Conservation (phyloP, 148 eudicot genomes). For the Polygonum aviculare region DNA sequence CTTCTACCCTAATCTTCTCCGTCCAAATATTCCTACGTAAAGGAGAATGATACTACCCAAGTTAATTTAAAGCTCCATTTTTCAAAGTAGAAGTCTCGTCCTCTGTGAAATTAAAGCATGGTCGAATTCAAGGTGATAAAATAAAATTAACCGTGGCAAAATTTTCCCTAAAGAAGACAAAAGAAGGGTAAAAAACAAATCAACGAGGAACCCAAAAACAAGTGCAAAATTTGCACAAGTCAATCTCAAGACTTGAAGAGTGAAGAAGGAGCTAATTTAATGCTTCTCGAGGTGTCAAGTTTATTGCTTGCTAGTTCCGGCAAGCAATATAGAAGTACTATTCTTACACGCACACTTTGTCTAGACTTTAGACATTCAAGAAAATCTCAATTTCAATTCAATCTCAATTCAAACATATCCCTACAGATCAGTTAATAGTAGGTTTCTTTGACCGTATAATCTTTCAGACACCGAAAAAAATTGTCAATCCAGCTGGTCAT, state of each 20-base stretch:
- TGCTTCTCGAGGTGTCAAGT: slow-evolving; percentile 27
- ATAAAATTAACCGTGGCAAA: too few species aligned
- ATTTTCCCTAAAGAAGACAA: not conserved
- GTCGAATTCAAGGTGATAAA: too few species aligned
- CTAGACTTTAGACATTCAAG: not conserved
- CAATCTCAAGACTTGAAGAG: not conserved
- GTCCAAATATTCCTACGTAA: too few species aligned
- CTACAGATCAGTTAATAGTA: not conserved
- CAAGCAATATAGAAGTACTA: slow-evolving; percentile 18
- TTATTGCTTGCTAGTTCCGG: slow-evolving; percentile 26
- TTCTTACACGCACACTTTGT: slow-evolving; percentile 9
- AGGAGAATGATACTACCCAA: too few species aligned
- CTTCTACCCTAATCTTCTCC: too few species aligned
- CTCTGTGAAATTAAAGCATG: too few species aligned
- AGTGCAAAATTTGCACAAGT: not conserved
- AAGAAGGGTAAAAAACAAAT: not conserved
- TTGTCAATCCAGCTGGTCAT: not conserved
- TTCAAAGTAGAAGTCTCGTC: too few species aligned
- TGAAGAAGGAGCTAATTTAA: not conserved
- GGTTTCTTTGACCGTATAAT: not conserved
- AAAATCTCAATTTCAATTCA: not conserved
- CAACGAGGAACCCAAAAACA: not conserved
- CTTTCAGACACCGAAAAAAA: not conserved
- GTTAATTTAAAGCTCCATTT: too few species aligned
- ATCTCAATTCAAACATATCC: not conserved